Conservation (phyloP, 2,329 filamentous ascomycete genomes). For the Calonectria multiphialidica region DNA sequence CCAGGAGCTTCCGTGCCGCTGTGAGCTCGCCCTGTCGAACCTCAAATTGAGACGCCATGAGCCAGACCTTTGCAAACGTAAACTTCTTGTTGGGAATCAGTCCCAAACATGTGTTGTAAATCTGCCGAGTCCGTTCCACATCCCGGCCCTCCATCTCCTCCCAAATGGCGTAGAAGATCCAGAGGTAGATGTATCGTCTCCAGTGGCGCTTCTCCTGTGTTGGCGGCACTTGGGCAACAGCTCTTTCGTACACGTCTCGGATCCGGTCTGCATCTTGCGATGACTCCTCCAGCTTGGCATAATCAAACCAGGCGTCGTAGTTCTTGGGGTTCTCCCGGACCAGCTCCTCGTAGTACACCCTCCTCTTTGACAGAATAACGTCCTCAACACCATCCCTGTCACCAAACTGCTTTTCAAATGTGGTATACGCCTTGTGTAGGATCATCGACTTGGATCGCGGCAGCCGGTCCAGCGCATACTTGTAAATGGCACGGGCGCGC, state of each 20-base stretch:
- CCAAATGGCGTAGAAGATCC: constrained; percentile 97
- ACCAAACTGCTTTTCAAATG: constrained; percentile 98
- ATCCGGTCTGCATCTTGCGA: constrained; percentile 86
- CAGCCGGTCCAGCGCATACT: constrained; percentile 92
- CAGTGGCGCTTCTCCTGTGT: constrained; percentile 98
- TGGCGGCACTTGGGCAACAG: constrained; percentile 94
- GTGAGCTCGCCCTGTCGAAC: constrained; percentile 86
- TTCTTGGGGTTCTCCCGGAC: constrained; percentile 95
- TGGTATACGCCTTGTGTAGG: constrained; percentile 94
- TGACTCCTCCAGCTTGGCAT: constrained; percentile 88
- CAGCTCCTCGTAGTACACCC: constrained; percentile 94
- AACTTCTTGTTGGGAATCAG: constrained; percentile 96
- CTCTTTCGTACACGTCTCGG: constrained; percentile 93
- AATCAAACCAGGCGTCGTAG: constrained; percentile 98
- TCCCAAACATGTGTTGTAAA: constrained; percentile 89
- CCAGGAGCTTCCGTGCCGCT: constrained; percentile 87
- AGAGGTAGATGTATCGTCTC: constrained; percentile 97
- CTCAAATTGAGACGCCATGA: constrained; percentile 94
- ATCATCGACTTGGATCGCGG: constrained; percentile 86
- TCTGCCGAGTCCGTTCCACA: constrained; percentile 81
- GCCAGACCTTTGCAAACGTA: constrained; percentile 97
- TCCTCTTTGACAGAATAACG: constrained; percentile 92
- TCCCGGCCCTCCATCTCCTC: constrained; percentile 91
- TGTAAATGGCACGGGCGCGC: constrained; percentile 93
- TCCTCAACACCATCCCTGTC: constrained; percentile 94